Conservation (phyloP, 257 asterid genomes). For the Solanum neorickii region DNA sequence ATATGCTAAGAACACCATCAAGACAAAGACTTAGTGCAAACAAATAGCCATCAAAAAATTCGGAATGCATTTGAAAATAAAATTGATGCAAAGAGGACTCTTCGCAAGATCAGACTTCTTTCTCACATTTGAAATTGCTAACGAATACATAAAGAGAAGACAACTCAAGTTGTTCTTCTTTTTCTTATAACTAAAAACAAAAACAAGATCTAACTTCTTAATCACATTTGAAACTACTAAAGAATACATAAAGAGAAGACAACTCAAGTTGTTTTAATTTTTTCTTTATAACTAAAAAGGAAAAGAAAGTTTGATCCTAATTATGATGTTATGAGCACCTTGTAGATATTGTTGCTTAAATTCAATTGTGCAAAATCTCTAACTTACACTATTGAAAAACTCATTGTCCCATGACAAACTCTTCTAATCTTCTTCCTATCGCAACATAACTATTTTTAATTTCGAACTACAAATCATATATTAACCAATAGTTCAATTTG, state of each 20-base stretch:
- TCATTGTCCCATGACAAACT: conserved; percentile 6
- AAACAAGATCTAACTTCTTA: too few species aligned
- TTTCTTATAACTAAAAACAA: too few species aligned
- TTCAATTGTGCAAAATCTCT: conserved; percentile 8
- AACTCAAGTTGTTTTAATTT: too few species aligned
- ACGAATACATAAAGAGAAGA: too few species aligned
- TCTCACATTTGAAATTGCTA: conserved; percentile 32
- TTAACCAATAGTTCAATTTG: neutral
- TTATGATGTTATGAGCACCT: conserved; percentile 4
- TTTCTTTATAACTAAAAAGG: neutral
- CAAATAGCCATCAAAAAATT: conserved; percentile 78
- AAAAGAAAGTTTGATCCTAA: conserved; percentile 9
- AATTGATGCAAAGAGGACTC: conserved; percentile 75
- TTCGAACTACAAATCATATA: neutral
- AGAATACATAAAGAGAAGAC: too few species aligned
- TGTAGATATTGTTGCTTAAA: conserved; percentile 4
- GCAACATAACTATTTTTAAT: neutral
- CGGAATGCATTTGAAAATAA: conserved; percentile 74
- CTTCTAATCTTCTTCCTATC: neutral
- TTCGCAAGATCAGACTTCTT: conserved; percentile 76
- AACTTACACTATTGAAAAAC: conserved; percentile 1
- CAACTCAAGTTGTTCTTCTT: too few species aligned
- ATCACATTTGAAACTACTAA: too few species aligned
- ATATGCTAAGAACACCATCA: too few species aligned
- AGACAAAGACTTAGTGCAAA: too few species aligned